Conservation (phyloP, 306 rosid genomes). For the Prunus davidiana region DNA sequence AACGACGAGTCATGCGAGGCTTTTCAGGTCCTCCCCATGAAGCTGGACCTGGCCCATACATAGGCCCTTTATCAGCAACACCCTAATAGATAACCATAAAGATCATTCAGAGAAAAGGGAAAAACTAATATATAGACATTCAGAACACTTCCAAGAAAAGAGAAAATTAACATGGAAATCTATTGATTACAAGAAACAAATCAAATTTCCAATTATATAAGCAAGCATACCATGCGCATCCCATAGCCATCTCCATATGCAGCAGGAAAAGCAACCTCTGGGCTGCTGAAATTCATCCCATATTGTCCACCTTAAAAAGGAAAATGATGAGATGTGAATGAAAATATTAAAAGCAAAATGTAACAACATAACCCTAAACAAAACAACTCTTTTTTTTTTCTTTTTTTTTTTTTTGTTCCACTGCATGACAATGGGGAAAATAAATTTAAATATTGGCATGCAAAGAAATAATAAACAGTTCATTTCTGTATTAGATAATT, state of each 20-base stretch:
- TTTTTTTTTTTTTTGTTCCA: background rate
- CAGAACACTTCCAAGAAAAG: slow-evolving; percentile 7
- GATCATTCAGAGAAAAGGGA: background rate
- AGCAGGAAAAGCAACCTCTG: slow-evolving; percentile 50
- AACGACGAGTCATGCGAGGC: slow-evolving; percentile 65
- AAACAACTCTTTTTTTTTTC: background rate
- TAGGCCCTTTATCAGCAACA: slow-evolving; percentile 55
- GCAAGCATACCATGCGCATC: slow-evolving; percentile 52
- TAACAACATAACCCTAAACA: background rate
- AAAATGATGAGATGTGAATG: slow-evolving; percentile 28
- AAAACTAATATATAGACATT: slow-evolving; percentile 3
- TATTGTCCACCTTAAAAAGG: slow-evolving; percentile 60
- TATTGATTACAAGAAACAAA: background rate
- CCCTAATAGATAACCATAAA: slow-evolving; percentile 45
- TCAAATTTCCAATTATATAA: background rate
- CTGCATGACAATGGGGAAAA: background rate
- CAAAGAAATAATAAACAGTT: background rate
- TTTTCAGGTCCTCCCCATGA: slow-evolving; percentile 71
- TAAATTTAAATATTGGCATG: background rate
- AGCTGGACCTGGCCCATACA: slow-evolving; percentile 55
- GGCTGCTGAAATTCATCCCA: slow-evolving; percentile 55
- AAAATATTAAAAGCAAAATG: background rate
- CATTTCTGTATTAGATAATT: background rate
- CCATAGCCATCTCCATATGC: slow-evolving; percentile 72
- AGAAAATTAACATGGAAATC: background rate